phyloP scores from a whole-genome alignment of 371 early-diverging fungal genomes.

The Paraphysoderma sedebokerense region DNA sequence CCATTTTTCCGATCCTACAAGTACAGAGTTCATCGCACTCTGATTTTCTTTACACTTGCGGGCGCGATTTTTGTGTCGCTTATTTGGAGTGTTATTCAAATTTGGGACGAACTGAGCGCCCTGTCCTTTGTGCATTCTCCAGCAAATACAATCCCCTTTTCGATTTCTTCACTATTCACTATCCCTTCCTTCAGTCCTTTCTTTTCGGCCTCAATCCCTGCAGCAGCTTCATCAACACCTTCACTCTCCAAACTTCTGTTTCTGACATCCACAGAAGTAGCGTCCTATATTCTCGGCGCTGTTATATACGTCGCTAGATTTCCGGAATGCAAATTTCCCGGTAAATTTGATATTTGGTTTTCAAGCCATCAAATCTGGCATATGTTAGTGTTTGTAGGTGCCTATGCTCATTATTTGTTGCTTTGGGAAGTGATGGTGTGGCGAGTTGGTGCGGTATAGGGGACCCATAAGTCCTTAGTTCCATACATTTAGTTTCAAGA shows the following conservation, averaged over 20 bases:
- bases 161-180: too few relatives aligned
- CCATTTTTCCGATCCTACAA: neutral
- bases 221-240: too few relatives aligned
- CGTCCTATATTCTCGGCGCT: constrained; percentile 7
- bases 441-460: too few relatives aligned
- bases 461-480: too few relatives aligned
- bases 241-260: too few relatives aligned
- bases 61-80: neutral
- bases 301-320: constrained; percentile 10
- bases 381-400: constrained; percentile 6
- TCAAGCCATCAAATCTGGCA: constrained; percentile 23
- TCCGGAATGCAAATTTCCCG: constrained; percentile 15
- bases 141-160: too few relatives aligned
- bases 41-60: neutral
- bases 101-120: neutral
- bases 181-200: too few relatives aligned
- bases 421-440: too few relatives aligned
- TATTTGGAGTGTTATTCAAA: neutral
- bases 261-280: too few relatives aligned
- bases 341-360: constrained; percentile 14
- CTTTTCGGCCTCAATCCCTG: too few relatives aligned
- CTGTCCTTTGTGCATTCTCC: too few relatives aligned
- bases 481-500: too few relatives aligned
- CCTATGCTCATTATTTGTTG: constrained; percentile 1
- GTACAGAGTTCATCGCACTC: neutral